Base-by-base conservation (phyloP, 2,329 filamentous ascomycete genomes). In the Tolypocladium ovalisporum region DNA sequence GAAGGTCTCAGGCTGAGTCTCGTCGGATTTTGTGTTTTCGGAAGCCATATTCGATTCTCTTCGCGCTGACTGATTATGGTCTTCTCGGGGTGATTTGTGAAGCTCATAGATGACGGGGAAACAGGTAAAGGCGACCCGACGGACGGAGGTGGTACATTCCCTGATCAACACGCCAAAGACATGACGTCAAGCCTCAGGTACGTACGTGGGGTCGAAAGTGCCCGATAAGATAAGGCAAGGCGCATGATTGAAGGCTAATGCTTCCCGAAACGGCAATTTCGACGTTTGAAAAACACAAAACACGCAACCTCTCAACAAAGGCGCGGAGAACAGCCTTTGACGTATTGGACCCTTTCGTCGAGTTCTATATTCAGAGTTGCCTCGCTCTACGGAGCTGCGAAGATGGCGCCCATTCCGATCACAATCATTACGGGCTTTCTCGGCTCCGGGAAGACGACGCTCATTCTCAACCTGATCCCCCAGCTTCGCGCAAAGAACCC, bases 371-470 rank as follows among this genome's bases (percentile, higher is more conserved):
- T 10, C 42, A 29, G 29, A 2, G 7, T 15, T 12, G 15, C 17
- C 29, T 22, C 19, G 29, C 22, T 15, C 4, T 10, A 15, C 17
- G 22, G 47, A 22, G 47, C 35, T 29, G 52, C 42, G 54, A 66
- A 56, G 54, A 87, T 87, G 82, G 72, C 82, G 9, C 85, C 87
- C 1, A 94, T 91, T 63, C 91, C 92, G 5, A 88, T 97, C 70
- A 97, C 93, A 52, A 95, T 99, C 68, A 79, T 99, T 56, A 99
- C 94, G 6, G 94, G 94, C 70, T 99, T 97, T 75, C 83, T 97
- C 19, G 94, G 94, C 68, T 93, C 90, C 10, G 94, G 94, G 59
- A 97, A 97, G 76, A 99, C 94, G 1, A 97, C 94, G 2, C 81
- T 99, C 58, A 91, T 99, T 62, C 86, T 99, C 61, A 94, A 94